These are phyloP conservation scores for Pseudonitzschia delicatissima DNA, from an alignment of 108 stramenopile species.

Conservation along the genomic window DNA sequence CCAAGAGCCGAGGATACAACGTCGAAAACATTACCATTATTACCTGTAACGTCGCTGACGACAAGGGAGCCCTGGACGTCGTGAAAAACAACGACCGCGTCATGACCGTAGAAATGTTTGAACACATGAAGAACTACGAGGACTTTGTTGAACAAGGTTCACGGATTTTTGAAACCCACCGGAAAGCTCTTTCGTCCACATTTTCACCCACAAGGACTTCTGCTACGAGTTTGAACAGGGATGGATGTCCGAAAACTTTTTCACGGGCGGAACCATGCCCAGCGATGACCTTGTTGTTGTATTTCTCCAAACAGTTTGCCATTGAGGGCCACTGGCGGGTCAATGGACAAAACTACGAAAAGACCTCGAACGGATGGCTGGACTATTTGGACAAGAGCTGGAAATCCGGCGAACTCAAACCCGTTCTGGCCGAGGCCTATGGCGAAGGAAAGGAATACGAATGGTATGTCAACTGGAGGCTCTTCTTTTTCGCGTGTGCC, in stretches of 20 bases:
- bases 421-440: conserved; percentile 70
- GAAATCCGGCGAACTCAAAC: conserved; percentile 58
- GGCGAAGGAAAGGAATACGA: conserved; percentile 72
- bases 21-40: conserved; percentile 79
- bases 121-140: conserved; percentile 98
- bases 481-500: conserved; percentile 95
- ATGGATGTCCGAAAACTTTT: conserved; percentile 91
- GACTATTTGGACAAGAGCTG: conserved; percentile 77
- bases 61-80: conserved; percentile 54
- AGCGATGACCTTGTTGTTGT: conserved; percentile 90
- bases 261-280: conserved; percentile 84
- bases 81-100: conserved; percentile 81
- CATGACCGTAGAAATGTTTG: conserved; percentile 93
- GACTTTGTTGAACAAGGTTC: conserved; percentile 74
- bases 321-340: conserved; percentile 85
- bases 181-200: conserved; percentile 91
- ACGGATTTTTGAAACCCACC: conserved; percentile 64
- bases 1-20: conserved; percentile 73
- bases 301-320: conserved; percentile 76
- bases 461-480: conserved; percentile 92
- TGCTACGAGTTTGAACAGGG: conserved; percentile 93
- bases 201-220: conserved; percentile 86
- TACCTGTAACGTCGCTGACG: conserved; percentile 80
- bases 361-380: conserved; percentile 93
- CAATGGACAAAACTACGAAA: conserved; percentile 89